Conservation (phyloP, 345 rosid genomes). For the Brassica juncea region DNA sequence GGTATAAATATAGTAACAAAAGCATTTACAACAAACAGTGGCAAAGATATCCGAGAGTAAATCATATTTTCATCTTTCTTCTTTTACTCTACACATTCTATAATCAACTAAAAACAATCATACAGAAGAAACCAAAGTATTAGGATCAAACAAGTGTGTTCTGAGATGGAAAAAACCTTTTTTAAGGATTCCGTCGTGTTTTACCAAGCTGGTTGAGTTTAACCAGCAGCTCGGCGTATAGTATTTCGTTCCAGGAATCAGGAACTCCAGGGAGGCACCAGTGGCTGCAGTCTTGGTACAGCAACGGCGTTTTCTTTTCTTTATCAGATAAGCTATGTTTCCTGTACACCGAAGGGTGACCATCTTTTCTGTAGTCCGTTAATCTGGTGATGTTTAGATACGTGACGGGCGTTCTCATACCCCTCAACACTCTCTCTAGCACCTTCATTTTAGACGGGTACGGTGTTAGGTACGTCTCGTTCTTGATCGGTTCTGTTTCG, state of each 20-base stretch:
- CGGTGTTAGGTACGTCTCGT: constrained; percentile 61
- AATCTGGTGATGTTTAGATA: constrained; percentile 87
- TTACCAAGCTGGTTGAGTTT: constrained; percentile 38
- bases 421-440: constrained; percentile 67
- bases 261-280: constrained; percentile 96
- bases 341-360: constrained; percentile 87
- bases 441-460: constrained; percentile 81
- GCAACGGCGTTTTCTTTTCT: constrained; percentile 57
- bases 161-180: constrained; percentile 6
- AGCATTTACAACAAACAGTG: constrained; percentile 31
- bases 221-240: constrained; percentile 73
- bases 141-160: constrained; percentile 23
- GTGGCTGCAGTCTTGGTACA: constrained; percentile 86
- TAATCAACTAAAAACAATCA: constrained; percentile 20
- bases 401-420: constrained; percentile 79
- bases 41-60: constrained; percentile 1
- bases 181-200: constrained; percentile 12
- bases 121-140: constrained; percentile 20
- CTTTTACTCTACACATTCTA: constrained; percentile 33
- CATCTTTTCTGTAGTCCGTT: constrained; percentile 91
- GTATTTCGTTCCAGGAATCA: constrained; percentile 80
- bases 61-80: constrained; percentile 6
- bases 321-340: constrained; percentile 49
- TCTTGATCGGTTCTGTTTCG: constrained; percentile 84
- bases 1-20: constrained; percentile 8